Evolutionary conservation across 1,284 basidiomycete species (phyloP), one percentile per base, ranked within the genome.

Genomic region (Phylloboletellus chloephorus): DNA sequence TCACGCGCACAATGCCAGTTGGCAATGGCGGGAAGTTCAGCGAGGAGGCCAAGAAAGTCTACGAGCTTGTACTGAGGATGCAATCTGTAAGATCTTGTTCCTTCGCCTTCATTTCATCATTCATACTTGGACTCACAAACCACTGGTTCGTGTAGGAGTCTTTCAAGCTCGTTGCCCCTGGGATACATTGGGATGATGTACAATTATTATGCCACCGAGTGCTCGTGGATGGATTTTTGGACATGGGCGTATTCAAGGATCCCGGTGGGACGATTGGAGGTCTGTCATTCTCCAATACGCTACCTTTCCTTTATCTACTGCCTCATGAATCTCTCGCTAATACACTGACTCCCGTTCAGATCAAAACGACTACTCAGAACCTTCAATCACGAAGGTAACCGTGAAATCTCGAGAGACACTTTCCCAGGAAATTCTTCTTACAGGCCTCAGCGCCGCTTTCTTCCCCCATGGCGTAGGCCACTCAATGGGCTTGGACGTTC

Each of bases 401-500:
- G 17, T 12, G 15, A 51, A 53, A 23, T 47, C 57, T 15, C 44
- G 43, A 21, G 47, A 56, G 24, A 31, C 31, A 8, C 53, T 58
- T 17, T 15, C 10, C 26, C 28, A 62, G 16, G 53, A 67, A 25
- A 79, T 95, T 39, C 68, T 94, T 5, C 74, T 74, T 17, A 81
- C 79, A 3, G 90, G 90, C 0, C 64, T 89, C 30, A 82, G 82
- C 44, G 69, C 80, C 1, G 86, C 88, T 0, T 95, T 95, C 72
- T 94, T 88, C 73, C 91, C 91, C 8, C 92, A 95, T 56, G 92
- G 91, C 6, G 69, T 95, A 30, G 88, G 91, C 2, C 92, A 94
- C 60, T 86, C 85, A 15, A 69, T 94, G 28, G 91, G 91, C 5
- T 69, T 94, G 58, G 91, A 95, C 61, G 89, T 93, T 4, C 90